Evolutionary conservation across 106 monocot genomes (phyloP), one percentile per base, ranked within the genome.

Genomic region (Xerophyta viscosa): DNA sequence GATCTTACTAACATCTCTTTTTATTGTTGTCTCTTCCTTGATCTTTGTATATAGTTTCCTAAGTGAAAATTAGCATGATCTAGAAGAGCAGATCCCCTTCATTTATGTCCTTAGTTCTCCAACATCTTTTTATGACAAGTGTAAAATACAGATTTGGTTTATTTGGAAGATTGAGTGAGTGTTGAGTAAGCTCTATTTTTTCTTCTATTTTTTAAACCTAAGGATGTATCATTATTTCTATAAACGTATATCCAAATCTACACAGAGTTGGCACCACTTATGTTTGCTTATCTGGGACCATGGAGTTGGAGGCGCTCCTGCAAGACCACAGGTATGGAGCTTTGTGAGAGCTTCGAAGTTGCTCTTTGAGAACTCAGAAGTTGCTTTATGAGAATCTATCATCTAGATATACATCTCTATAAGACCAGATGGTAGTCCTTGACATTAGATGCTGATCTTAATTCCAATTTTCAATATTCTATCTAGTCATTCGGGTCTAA

Each of bases 231-330:
- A 23, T 50, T 14, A 0, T 24, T 50, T 24, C 1, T 2, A 11
- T 23, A 31, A 46, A 8, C 15, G 8, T 50, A 22, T 26, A 0
- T 18, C 33, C 42, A 41, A 27, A 31, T 33, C 23, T 74, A 93
- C 81, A 88, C 84, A 46, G 88, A 84, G 66, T 61, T 96, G 61
- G 84, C 84, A 42, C 58, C 68, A 88, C 39, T 71, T 96, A 51
- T 96, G 88, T 56, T 96, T 84, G 88, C 88, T 81, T 37, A 88
- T 96, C 65, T 84, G 94, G 20, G 94, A 88, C 65, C 75, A 88
- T 76, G 94, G 88, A 62, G 94, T 70, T 37, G 88, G 88, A 56
- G 88, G 88, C 7, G 62, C 58, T 61, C 75, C 46, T 58, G 79
- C 70, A 88, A 81, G 41, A 76, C 88, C 70, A 78, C 78, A 37